phyloP scores from a whole-genome alignment of 805 yeast genomes.

The Ogataea methylovora region DNA sequence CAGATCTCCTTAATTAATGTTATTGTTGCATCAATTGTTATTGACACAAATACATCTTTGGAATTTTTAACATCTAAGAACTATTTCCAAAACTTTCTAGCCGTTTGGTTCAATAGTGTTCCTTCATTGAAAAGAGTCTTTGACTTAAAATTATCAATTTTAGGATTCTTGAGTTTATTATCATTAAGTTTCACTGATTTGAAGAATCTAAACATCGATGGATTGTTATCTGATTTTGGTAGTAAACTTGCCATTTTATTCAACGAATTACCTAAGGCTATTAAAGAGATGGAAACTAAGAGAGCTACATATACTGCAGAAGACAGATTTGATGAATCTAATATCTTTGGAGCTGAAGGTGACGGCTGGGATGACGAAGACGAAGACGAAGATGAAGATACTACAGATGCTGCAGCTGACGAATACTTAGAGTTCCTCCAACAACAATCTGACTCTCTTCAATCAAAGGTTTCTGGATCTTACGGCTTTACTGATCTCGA shows the following conservation, averaged over 20 bases:
- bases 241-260: conserved; percentile 43
- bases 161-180: conserved; percentile 55
- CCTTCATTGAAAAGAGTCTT: conserved; percentile 59
- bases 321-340: conserved; percentile 11
- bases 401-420: conserved; percentile 23
- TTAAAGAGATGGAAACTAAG: conserved; percentile 54
- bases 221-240: conserved; percentile 42
- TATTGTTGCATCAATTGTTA: conserved; percentile 54
- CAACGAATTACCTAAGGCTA: conserved; percentile 63
- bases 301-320: conserved; percentile 45
- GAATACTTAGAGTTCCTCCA: conserved; percentile 44
- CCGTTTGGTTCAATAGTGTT: conserved; percentile 55
- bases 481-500: conserved; percentile 36
- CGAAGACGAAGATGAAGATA: conserved; percentile 25
- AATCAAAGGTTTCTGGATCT: conserved; percentile 21
- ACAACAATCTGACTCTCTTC: conserved; percentile 32
- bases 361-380: conserved; percentile 18
- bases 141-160: conserved; percentile 68
- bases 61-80: conserved; percentile 37
- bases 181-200: conserved; percentile 18
- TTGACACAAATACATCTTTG: conserved; percentile 51
- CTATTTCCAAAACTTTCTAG: conserved; percentile 45
- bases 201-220: conserved; percentile 17
- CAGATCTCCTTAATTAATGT: conserved; percentile 50
- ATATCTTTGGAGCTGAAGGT: conserved; percentile 18